Conservation (phyloP, 768 basidiomycete genomes). For the Auriscalpium microsporum region DNA sequence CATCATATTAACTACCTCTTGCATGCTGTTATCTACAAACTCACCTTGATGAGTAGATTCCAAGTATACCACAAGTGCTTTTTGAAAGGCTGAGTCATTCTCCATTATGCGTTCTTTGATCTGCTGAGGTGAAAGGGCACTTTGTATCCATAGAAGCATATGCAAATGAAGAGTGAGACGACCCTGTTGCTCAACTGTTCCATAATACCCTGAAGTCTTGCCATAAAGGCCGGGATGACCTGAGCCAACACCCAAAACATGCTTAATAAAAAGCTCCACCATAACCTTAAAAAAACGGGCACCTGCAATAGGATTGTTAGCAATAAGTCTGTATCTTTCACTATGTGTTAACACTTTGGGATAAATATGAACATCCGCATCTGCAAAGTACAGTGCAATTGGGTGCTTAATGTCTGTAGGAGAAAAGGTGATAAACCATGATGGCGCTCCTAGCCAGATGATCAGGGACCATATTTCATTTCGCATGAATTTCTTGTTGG, state of each 20-base stretch:
- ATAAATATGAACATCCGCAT: neutral
- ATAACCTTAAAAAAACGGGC: slow-evolving; percentile 14
- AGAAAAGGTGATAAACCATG: slow-evolving; percentile 19
- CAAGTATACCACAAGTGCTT: slow-evolving; percentile 6
- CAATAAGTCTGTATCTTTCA: slow-evolving; percentile 3
- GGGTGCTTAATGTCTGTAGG: slow-evolving; percentile 15
- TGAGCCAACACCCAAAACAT: neutral
- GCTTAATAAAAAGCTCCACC: slow-evolving; percentile 13
- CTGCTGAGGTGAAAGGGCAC: slow-evolving; percentile 9
- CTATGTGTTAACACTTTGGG: neutral
- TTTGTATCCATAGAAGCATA: slow-evolving; percentile 12
- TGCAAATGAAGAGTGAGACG: slow-evolving; percentile 19
- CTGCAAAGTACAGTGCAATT: slow-evolving; percentile 12
- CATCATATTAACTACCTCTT: neutral
- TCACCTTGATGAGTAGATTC: slow-evolving; percentile 11
- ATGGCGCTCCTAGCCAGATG: slow-evolving; percentile 6
- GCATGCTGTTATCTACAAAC: neutral
- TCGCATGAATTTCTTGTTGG: slow-evolving; percentile 7
- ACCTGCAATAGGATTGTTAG: slow-evolving; percentile 12
- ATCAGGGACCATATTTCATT: slow-evolving; percentile 17
- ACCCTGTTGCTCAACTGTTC: slow-evolving; percentile 1
- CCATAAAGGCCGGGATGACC: slow-evolving; percentile 11
- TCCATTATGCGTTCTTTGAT: slow-evolving; percentile 11
- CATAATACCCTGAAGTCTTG: slow-evolving; percentile 14
- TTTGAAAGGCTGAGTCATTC: slow-evolving; percentile 5